Conservation (phyloP, 1,284 basidiomycete genomes). For the Melanopsichium pennsylvanicum region DNA sequence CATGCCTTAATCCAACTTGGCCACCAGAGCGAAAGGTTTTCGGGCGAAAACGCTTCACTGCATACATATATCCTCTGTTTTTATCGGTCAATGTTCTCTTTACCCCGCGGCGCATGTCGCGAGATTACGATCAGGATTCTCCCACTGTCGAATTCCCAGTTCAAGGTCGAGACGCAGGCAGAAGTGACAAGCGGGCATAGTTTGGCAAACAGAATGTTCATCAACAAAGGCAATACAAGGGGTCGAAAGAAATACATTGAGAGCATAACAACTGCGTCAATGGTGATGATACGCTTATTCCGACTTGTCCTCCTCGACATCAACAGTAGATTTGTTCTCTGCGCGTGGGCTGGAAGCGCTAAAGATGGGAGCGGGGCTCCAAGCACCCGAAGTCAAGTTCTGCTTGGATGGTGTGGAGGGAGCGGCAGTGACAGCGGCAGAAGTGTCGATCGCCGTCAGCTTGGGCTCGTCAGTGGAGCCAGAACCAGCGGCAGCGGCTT, state of each 20-base stretch:
- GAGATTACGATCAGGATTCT: no score
- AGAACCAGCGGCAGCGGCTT: background rate
- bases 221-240: no score
- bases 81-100: no score
- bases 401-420: conserved; percentile 30
- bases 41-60: conserved; percentile 24
- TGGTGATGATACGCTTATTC: background rate
- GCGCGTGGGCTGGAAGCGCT: conserved; percentile 22
- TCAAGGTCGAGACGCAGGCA: no score
- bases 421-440: conserved; percentile 6
- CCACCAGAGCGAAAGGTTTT: conserved; percentile 45
- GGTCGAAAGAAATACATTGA: no score
- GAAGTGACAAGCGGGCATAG: no score
- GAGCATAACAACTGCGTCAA: no score
- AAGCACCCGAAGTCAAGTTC: conserved; percentile 19
- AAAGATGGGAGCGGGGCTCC: conserved; percentile 38
- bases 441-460: conserved; percentile 28
- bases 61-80: conserved; percentile 6
- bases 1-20: conserved; percentile 54
- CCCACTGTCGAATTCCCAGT: no score
- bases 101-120: no score
- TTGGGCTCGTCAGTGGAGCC: conserved; percentile 17
- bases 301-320: conserved; percentile 10
- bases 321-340: conserved; percentile 17
- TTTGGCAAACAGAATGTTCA: no score